Evolutionary conservation across 345 rosid genomes (phyloP).

Genomic region (Salix viminalis): DNA sequence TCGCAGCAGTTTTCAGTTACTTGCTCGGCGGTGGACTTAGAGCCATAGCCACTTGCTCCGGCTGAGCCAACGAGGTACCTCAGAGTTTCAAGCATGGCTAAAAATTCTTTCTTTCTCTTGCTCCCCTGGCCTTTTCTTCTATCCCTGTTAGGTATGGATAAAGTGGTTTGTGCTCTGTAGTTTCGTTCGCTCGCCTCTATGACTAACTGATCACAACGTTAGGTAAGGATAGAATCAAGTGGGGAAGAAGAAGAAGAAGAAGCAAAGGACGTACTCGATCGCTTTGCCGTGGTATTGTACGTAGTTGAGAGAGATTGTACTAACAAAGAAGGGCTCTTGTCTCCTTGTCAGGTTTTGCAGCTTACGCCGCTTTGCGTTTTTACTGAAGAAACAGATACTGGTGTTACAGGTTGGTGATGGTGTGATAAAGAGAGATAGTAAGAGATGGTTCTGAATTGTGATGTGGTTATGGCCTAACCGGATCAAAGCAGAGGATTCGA

Average conservation of each 20-base stretch:
- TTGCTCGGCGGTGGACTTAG: constrained; percentile 83
- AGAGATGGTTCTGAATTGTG: background rate
- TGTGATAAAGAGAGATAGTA: background rate
- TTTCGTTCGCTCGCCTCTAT: background rate
- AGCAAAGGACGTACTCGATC: background rate
- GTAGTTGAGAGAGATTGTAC: background rate
- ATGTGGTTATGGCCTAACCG: background rate
- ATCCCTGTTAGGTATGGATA: background rate
- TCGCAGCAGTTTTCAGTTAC: constrained; percentile 56
- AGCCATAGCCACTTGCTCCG: constrained; percentile 81
- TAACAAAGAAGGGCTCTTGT: background rate
- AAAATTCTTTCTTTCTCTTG: background rate
- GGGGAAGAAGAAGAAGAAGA: no score
- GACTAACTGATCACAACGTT: background rate
- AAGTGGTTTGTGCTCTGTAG: background rate
- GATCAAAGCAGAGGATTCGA: background rate
- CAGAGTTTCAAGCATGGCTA: constrained; percentile 62
- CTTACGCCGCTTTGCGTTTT: constrained; percentile 38
- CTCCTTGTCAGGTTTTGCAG: constrained; percentile 37
- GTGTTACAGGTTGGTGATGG: background rate
- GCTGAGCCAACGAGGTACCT: constrained; percentile 72
- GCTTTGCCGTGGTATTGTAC: background rate
- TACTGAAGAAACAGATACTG: background rate
- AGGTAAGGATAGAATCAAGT: background rate
- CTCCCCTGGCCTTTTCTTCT: no score